Base-by-base conservation (phyloP, 2,329 filamentous ascomycete genomes). In the Neonectria punicea region DNA sequence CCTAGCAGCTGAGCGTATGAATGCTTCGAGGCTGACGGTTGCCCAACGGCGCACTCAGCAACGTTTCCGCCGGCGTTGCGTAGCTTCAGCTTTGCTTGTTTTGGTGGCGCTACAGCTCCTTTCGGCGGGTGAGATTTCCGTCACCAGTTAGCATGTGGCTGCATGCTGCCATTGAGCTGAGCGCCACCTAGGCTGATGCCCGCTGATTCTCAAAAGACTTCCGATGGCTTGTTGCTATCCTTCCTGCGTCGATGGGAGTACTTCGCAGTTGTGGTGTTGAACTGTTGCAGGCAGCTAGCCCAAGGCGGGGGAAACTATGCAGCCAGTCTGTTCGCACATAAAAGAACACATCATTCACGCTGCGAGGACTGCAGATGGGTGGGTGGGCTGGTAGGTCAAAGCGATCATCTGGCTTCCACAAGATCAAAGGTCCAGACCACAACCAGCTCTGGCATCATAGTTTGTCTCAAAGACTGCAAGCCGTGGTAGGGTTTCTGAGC, bases 11-110 rank as follows among this genome's bases (percentile, higher is more conserved):
- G 47, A 53, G 53, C 36, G 47, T 16, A 43, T 25, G 25, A 28
- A 58, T 49, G 54, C 54, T 50, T 58, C 47, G 32, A 57, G 61
- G 61, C 61, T 58, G 61, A 63, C 54, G 54, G 61, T 58, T 63
- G 30, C 25, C 25, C 41, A 63, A 58, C 61, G 61, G 61, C 43
- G 14, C 16, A 25, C 47, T 49, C 54, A 34, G 8, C 30, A 34
- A 28, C 25, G 39, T 20, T 28, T 16, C 30, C 54, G 13, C 41
- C 28, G 36, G 36, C 25, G 8, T 41, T 49, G 43, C 49, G 47
- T 30, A 43, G 53, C 25, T 41, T 49, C 32, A 53, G 60, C 53
- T 53, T 58, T n/a, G 58, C 34, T 36, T 14, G 34, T 14, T 36
- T 46, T 44, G 50, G 58, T 61, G 58, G 58, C 50, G 58, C 50